These are phyloP conservation scores for Podaxis carcinomalis DNA, from an alignment of 768 basidiomycete genomes.

Conservation along the genomic window DNA sequence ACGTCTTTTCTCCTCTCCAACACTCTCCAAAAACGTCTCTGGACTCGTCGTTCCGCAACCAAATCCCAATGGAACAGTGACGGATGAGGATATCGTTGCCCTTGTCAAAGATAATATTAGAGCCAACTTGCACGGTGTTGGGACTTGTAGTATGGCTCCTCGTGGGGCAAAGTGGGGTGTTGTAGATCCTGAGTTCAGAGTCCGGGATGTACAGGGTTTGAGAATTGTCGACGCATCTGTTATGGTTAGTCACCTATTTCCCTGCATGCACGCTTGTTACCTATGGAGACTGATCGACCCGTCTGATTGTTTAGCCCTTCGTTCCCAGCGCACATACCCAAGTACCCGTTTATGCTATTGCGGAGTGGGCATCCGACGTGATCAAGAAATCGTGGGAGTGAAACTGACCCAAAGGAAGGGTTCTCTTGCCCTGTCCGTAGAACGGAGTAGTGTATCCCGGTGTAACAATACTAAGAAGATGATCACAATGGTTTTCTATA, in stretches of 20 bases:
- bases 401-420: neutral
- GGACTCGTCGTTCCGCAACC: neutral
- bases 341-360: constrained; percentile 2
- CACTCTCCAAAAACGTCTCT: constrained; percentile 14
- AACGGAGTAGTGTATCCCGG: too few species aligned
- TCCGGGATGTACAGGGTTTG: neutral
- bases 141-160: neutral
- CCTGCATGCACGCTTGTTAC: neutral
- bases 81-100: neutral
- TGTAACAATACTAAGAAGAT: too few species aligned
- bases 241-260: neutral
- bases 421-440: neutral
- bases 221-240: constrained; percentile 8
- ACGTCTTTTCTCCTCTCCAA: constrained; percentile 16
- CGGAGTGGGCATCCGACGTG: constrained; percentile 3
- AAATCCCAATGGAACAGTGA: constrained; percentile 7
- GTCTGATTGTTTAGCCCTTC: neutral
- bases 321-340: constrained; percentile 7
- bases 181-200: constrained; percentile 1
- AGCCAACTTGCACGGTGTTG: neutral
- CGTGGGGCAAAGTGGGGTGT: constrained; percentile 5
- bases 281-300: neutral
- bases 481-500: too few species aligned
- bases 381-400: neutral
- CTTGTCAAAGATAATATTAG: neutral